Conservation (phyloP, 164 flowering plant species). For the Protea cynaroides region DNA sequence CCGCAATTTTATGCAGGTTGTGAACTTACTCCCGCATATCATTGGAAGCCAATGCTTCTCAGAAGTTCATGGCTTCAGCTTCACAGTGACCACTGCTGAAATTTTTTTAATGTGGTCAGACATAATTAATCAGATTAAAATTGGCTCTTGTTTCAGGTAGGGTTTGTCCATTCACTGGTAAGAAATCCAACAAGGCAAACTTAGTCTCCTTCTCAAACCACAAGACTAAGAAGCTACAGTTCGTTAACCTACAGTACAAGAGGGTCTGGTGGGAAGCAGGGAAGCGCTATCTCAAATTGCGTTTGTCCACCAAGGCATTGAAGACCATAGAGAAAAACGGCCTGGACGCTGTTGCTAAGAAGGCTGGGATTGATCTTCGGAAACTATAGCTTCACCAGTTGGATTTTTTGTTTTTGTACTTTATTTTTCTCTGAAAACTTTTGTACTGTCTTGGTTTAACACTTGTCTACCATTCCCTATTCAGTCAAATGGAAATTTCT, state of each 20-base stretch:
- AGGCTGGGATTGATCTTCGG: conserved; percentile 89
- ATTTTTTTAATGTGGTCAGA: not conserved
- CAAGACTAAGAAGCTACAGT: conserved; percentile 85
- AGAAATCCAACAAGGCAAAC: conserved; percentile 82
- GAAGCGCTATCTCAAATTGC: conserved; percentile 68
- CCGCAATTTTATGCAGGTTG: no score
- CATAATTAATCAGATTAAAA: not conserved
- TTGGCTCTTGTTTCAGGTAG: conserved; percentile 48
- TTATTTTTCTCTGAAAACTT: no score
- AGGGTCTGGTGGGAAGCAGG: conserved; percentile 98
- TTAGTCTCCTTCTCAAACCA: conserved; percentile 82
- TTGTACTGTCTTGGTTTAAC: not conserved
- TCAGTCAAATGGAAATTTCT: no score
- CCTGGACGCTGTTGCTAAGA: conserved; percentile 85
- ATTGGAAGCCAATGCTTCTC: not conserved
- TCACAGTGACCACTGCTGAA: not conserved
- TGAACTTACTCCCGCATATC: no score
- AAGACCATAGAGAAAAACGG: conserved; percentile 96
- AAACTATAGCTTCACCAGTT: conserved; percentile 33
- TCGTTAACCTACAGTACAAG: conserved; percentile 92
- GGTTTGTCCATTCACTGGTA: conserved; percentile 89
- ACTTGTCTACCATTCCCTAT: not conserved
- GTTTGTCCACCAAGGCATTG: conserved; percentile 88
- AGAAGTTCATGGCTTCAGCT: no score
- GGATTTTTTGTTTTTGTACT: not conserved